Base-by-base conservation (phyloP, 441 rosid genomes). In the Syzygium syzygioides region DNA sequence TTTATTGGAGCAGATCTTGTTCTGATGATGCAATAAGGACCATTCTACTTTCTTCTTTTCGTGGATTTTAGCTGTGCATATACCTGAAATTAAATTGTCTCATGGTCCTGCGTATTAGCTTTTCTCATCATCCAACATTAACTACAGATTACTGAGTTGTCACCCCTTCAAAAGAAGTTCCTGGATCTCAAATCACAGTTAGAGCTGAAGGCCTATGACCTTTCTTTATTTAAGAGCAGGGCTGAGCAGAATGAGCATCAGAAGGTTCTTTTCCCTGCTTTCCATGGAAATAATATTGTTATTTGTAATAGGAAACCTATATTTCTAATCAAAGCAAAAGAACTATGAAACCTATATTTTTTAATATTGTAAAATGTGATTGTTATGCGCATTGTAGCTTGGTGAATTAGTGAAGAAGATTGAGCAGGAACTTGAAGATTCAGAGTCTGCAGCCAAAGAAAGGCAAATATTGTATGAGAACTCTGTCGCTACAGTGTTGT, bases 161-260 rank as follows among this genome's bases (percentile, higher is more conserved):
- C 88, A 89, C 99, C 99, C 86, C 92, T 94, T 89, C 95, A 93
- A 71, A 97, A 94, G 89, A 96, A 93, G 94, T 98, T 92, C 87
- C 53, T 86, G 88, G 98, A 96, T 87, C 94, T 93, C 64, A 94
- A 95, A 90, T 92, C 96, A 86, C 96, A 96, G 93, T 87, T 98
- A 90, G 99, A 98, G 91, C 95, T 97, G 62, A 95, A 96, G 90
- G 91, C 92, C 79, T 97, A 95, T 91, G 99, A 97, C 76, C 94
- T 97, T 88, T 95, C 98, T 87, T 91, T 96, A 89, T 98, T 97
- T 91, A 93, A 96, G 88, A 94, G 94, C 90, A 94, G 99, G 90
- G 98, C 96, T 85, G 98, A 98, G 94, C 98, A 97, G 91, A 96
- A 97, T 92, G 98, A 96, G 93, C 98, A 97, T 91, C 98, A 96